Evolutionary conservation across 306 rosid species (phyloP).

Genomic region (Lotus japonicus): DNA sequence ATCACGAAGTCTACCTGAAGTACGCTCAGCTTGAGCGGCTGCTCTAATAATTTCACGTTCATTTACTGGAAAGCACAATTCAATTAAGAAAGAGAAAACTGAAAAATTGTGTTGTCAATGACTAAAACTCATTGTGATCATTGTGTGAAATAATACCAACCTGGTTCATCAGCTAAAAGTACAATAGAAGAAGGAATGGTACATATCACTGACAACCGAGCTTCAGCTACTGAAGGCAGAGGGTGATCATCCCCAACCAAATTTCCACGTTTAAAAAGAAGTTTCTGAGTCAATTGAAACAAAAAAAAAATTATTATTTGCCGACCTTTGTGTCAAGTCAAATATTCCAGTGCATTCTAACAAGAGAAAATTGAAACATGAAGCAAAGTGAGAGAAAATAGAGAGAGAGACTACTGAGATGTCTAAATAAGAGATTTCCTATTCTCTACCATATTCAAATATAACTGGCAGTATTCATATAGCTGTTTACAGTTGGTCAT

Average conservation of each 20-base stretch:
- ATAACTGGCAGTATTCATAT: neutral
- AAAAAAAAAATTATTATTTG: slow-evolving; percentile 6
- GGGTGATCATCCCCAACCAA: slow-evolving; percentile 87
- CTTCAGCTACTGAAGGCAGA: slow-evolving; percentile 57
- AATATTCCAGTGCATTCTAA: neutral
- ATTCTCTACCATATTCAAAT: neutral
- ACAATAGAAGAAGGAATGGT: slow-evolving; percentile 67
- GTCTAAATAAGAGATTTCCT: neutral
- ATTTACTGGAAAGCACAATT: slow-evolving; percentile 54
- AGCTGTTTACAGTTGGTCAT: neutral
- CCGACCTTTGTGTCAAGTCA: neutral
- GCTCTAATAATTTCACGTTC: slow-evolving; percentile 39
- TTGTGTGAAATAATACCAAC: slow-evolving; percentile 30
- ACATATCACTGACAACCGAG: slow-evolving; percentile 47
- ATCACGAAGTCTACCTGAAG: slow-evolving; percentile 40
- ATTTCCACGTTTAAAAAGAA: slow-evolving; percentile 76
- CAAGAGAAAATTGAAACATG: neutral
- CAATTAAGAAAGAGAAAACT: slow-evolving; percentile 15
- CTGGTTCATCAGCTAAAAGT: slow-evolving; percentile 77
- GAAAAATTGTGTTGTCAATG: neutral
- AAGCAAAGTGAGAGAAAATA: neutral
- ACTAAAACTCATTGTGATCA: slow-evolving; percentile 20
- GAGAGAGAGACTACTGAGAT: neutral
- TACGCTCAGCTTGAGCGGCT: slow-evolving; percentile 65
- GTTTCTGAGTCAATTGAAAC: slow-evolving; percentile 55